These are phyloP conservation scores for Mycosphaerella arachidis DNA, from an alignment of 2,329 filamentous ascomycete genomes.

Conservation along the genomic window DNA sequence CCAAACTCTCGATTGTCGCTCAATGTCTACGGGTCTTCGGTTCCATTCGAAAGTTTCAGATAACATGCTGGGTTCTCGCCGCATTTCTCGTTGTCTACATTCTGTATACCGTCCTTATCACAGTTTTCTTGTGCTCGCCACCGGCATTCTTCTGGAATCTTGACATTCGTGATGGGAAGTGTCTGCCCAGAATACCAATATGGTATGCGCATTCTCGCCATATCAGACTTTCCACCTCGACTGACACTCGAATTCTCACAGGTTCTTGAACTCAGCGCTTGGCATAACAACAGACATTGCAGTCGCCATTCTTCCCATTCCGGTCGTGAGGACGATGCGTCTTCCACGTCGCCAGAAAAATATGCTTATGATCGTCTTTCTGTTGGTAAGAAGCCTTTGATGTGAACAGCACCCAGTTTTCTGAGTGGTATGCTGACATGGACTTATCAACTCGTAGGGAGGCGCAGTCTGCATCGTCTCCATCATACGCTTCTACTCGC, in stretches of 20 bases:
- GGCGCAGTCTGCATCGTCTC: constrained; percentile 28
- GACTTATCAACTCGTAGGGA: neutral
- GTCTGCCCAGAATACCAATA: constrained; percentile 16
- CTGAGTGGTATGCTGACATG: no score
- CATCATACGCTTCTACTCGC: constrained; percentile 24
- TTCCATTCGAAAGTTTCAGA: constrained; percentile 6
- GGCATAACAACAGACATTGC: constrained; percentile 33
- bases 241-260: neutral
- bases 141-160: constrained; percentile 20
- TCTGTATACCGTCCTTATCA: neutral
- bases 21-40: constrained; percentile 14
- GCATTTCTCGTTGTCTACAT: neutral
- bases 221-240: no score
- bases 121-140: neutral
- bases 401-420: no score
- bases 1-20: constrained; percentile 3
- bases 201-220: constrained; percentile 8
- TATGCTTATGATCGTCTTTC: constrained; percentile 31
- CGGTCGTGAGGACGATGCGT: constrained; percentile 26
- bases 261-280: constrained; percentile 22
- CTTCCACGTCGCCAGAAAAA: constrained; percentile 28
- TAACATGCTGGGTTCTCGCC: neutral
- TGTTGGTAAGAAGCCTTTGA: constrained; percentile 13
- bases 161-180: constrained; percentile 4
- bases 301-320: constrained; percentile 31